phyloP scores from a whole-genome alignment of 768 basidiomycete species.

The Suillus placidus region DNA sequence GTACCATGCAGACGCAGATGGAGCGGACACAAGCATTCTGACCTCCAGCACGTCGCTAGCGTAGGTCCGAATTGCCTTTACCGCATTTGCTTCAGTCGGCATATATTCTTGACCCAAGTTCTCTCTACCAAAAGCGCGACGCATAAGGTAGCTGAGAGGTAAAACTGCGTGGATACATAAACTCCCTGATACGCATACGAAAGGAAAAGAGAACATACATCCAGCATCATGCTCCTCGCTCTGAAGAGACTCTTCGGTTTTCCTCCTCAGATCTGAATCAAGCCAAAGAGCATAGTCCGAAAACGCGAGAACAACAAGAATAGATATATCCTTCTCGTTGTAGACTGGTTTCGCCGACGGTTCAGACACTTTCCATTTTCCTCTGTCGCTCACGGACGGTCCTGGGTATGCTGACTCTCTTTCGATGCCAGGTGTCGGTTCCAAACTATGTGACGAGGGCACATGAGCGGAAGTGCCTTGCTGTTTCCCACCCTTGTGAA shows the following conservation, averaged over 20 bases:
- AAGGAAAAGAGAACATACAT: slow-evolving; percentile 45
- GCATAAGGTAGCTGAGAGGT: slow-evolving; percentile 59
- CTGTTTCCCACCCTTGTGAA: slow-evolving; percentile 39
- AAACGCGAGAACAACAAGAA: slow-evolving; percentile 59
- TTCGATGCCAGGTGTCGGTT: slow-evolving; percentile 11
- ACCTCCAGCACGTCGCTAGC: slow-evolving; percentile 54
- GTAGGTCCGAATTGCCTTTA: slow-evolving; percentile 61
- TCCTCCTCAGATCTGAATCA: slow-evolving; percentile 55
- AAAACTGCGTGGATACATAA: slow-evolving; percentile 48
- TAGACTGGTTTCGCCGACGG: slow-evolving; percentile 21
- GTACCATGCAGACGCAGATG: slow-evolving; percentile 43
- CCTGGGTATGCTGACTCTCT: slow-evolving; percentile 6
- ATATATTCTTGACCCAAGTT: slow-evolving; percentile 17
- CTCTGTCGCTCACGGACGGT: slow-evolving; percentile 26
- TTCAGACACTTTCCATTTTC: slow-evolving; percentile 26
- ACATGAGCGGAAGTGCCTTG: slow-evolving; percentile 22
- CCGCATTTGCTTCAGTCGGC: slow-evolving; percentile 48
- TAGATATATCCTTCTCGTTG: slow-evolving; percentile 48
- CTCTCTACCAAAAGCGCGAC: slow-evolving; percentile 32
- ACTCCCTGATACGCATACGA: slow-evolving; percentile 10
- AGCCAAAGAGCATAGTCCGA: slow-evolving; percentile 73
- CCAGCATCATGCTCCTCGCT: slow-evolving; percentile 35
- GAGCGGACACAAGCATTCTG: slow-evolving; percentile 56
- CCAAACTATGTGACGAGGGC: slow-evolving; percentile 13
- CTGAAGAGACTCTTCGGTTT: slow-evolving; percentile 41